Conservation (phyloP, 2,329 filamentous ascomycete genomes). For the Acrocalymma vagum region DNA sequence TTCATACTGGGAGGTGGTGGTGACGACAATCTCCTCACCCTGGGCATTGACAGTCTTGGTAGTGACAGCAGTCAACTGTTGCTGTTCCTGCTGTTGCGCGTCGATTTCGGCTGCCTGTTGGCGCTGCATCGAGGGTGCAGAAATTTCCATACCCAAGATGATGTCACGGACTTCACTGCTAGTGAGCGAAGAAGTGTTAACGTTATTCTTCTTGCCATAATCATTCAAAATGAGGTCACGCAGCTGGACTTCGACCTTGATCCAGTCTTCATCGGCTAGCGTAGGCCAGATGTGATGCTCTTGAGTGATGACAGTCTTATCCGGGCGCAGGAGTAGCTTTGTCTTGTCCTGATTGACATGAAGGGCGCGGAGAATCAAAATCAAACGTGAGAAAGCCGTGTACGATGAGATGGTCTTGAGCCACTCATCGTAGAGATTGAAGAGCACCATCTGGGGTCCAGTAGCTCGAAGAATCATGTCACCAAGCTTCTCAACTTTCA, state of each 20-base stretch:
- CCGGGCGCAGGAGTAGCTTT: constrained; percentile 90
- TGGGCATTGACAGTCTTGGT: constrained; percentile 98
- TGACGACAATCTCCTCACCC: constrained; percentile 97
- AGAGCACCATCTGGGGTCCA: constrained; percentile 99
- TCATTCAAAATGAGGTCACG: constrained; percentile 97
- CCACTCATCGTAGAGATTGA: constrained; percentile 99
- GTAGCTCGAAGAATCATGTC: constrained; percentile 99
- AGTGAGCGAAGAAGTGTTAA: constrained; percentile 96
- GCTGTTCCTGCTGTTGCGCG: constrained; percentile 97
- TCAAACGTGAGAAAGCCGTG: constrained; percentile 94
- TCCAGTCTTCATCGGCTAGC: constrained; percentile 95
- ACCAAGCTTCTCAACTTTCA: constrained; percentile 99
- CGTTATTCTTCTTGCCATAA: constrained; percentile 99
- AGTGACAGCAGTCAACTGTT: constrained; percentile 94
- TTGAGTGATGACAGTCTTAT: constrained; percentile 98
- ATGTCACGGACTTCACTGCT: constrained; percentile 98
- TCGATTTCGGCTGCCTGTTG: constrained; percentile 99
- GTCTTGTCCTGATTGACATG: constrained; percentile 99
- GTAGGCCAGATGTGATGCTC: constrained; percentile 99
- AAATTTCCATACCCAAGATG: constrained; percentile 99
- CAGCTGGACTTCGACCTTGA: constrained; percentile 97
- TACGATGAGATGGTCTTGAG: constrained; percentile 98
- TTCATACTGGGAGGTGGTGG: constrained; percentile 97
- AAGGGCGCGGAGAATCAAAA: constrained; percentile 90
- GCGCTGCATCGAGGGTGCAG: constrained; percentile 95